Evolutionary conservation across 805 yeast genomes (phyloP).

Genomic region (Lipomyces lipofer): DNA sequence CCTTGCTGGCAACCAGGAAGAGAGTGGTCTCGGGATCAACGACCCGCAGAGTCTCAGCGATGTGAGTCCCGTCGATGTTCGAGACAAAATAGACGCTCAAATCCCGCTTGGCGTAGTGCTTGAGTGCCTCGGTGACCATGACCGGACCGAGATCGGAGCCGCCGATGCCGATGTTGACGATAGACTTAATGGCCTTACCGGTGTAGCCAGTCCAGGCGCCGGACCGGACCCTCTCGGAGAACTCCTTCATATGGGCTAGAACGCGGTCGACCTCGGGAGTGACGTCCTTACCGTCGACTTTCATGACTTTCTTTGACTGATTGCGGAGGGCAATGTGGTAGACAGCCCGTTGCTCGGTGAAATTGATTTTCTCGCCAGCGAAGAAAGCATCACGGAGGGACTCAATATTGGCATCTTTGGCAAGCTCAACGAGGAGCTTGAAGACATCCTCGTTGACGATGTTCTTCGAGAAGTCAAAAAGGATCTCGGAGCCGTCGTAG

Average conservation of each 20-base stretch:
- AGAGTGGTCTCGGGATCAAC: slow-evolving; percentile 89
- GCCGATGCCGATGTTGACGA: slow-evolving; percentile 98
- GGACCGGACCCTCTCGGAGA: slow-evolving; percentile 83
- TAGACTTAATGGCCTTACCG: slow-evolving; percentile 88
- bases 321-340: slow-evolving; percentile 96
- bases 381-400: slow-evolving; percentile 87
- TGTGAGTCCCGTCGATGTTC: slow-evolving; percentile 97
- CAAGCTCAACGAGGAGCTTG: slow-evolving; percentile 66
- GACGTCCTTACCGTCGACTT: slow-evolving; percentile 86
- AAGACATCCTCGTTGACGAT: slow-evolving; percentile 83
- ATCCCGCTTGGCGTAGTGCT: slow-evolving; percentile 67
- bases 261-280: slow-evolving; percentile 90
- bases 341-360: slow-evolving; percentile 95
- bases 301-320: slow-evolving; percentile 79
- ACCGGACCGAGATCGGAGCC: slow-evolving; percentile 99
- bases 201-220: slow-evolving; percentile 97
- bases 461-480: slow-evolving; percentile 95
- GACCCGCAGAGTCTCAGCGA: slow-evolving; percentile 81
- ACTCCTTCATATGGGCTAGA: slow-evolving; percentile 93
- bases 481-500: slow-evolving; percentile 82
- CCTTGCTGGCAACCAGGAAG: slow-evolving; percentile 45
- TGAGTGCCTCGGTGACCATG: slow-evolving; percentile 98
- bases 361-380: slow-evolving; percentile 89
- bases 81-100: slow-evolving; percentile 90
- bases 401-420: slow-evolving; percentile 88